Evolutionary conservation across 1,139 yeast species (phyloP).

Genomic region (Yamadazyma buinensis): DNA sequence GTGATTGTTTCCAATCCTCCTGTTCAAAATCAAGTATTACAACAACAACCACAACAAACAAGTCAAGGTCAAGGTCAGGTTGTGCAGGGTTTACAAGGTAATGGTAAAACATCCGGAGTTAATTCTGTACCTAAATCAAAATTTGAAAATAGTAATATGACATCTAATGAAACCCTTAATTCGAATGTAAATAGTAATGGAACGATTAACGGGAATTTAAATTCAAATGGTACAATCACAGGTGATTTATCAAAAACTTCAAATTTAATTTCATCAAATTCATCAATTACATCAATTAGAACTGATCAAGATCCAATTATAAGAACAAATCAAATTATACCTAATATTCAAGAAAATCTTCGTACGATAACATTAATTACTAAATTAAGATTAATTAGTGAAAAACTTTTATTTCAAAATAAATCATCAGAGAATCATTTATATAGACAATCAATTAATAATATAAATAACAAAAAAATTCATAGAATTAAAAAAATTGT

Average conservation of each 20-base stretch:
- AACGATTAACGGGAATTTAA: background rate
- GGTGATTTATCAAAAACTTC: conserved; percentile 3
- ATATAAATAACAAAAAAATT: conserved; percentile 16
- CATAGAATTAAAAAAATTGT: conserved; percentile 30
- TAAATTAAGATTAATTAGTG: conserved; percentile 32
- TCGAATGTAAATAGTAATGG: background rate
- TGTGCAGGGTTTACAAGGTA: too few relatives aligned
- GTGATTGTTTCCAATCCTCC: conserved; percentile 3
- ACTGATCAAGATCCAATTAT: background rate
- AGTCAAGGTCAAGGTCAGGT: too few relatives aligned
- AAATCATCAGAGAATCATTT: conserved; percentile 32
- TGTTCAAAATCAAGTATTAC: background rate
- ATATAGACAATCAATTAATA: conserved; percentile 19
- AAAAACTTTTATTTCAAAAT: conserved; percentile 26
- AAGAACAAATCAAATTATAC: conserved; percentile 15
- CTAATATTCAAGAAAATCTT: conserved; percentile 27
- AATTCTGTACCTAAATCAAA: too few relatives aligned
- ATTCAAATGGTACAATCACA: background rate
- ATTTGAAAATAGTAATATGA: background rate
- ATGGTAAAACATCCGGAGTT: too few relatives aligned
- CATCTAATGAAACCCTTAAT: background rate
- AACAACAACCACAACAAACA: background rate
- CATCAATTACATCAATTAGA: conserved; percentile 8
- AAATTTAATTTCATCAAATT: conserved; percentile 5
- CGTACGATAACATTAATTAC: conserved; percentile 40